These are phyloP conservation scores for Sphagnum fallax DNA, from an alignment of 228 moss, liverwort and hornwort species.

Conservation along the genomic window DNA sequence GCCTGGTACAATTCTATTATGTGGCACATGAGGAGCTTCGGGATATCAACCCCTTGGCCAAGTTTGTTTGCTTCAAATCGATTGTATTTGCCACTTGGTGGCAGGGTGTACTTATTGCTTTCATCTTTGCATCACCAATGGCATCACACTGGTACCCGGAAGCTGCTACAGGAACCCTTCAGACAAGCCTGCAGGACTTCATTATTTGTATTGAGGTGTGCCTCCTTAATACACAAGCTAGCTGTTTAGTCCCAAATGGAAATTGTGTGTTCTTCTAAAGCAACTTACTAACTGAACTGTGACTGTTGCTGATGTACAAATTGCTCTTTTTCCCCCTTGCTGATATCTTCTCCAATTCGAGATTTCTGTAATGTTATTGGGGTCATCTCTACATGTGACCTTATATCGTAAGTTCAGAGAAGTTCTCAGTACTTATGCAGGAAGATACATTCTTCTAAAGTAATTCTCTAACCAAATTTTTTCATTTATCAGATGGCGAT, in stretches of 20 bases:
- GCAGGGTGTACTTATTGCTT: conserved; percentile 92
- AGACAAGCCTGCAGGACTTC: conserved; percentile 84
- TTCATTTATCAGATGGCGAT: conserved; percentile 65
- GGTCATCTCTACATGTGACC: too few relatives aligned
- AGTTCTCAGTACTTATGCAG: too few relatives aligned
- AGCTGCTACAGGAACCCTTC: conserved; percentile 66
- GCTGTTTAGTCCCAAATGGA: too few relatives aligned
- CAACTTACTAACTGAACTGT: too few relatives aligned
- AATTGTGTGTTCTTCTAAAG: too few relatives aligned
- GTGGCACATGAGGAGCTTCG: conserved; percentile 82
- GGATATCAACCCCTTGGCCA: conserved; percentile 76
- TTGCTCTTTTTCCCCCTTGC: too few relatives aligned
- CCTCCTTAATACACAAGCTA: neutral
- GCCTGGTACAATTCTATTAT: conserved; percentile 91
- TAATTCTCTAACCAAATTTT: too few relatives aligned
- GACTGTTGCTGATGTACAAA: too few relatives aligned
- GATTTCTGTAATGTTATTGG: too few relatives aligned
- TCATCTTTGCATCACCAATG: conserved; percentile 71
- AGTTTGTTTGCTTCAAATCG: conserved; percentile 97
- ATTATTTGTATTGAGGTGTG: conserved; percentile 85
- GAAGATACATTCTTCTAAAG: too few relatives aligned
- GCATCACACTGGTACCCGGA: conserved; percentile 55
- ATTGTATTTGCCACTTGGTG: conserved; percentile 99
- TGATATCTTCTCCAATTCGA: too few relatives aligned
- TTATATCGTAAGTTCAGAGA: too few relatives aligned